A percentile compares a stretch with the other conserved stretches of the same genome.
These are phyloP conservation scores for Penicillium roqueforti DNA, from an alignment of 495 filamentous ascomycete genomes.

Conservation along the genomic window DNA sequence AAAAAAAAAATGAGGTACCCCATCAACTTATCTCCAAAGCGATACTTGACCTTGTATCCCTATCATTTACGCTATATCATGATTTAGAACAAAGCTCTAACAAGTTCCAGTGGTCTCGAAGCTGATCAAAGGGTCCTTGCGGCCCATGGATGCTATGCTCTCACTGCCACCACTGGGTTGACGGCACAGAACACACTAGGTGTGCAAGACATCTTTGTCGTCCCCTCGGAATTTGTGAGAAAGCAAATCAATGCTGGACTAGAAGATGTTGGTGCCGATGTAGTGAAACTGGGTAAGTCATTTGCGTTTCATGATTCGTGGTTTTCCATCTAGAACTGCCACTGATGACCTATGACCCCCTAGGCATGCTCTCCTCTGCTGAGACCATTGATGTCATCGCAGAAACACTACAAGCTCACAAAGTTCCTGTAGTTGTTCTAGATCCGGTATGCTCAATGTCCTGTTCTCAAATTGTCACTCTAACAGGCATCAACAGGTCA, in stretches of 20 bases:
- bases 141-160: slow-evolving; percentile 87
- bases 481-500: slow-evolving; percentile 57
- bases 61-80: neutral
- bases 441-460: slow-evolving; percentile 63
- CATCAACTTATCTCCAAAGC: neutral
- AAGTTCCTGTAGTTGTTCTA: slow-evolving; percentile 62
- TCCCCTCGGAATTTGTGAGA: slow-evolving; percentile 71
- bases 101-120: slow-evolving; percentile 71
- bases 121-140: slow-evolving; percentile 95
- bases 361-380: slow-evolving; percentile 87
- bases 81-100: neutral
- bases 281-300: slow-evolving; percentile 79
- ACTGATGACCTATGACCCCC: slow-evolving; percentile 3
- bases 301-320: neutral
- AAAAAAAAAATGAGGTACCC: neutral
- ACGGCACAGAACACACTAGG: slow-evolving; percentile 92
- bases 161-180: slow-evolving; percentile 92
- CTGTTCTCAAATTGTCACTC: neutral
- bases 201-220: slow-evolving; percentile 74
- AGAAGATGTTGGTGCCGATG: slow-evolving; percentile 79
- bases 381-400: slow-evolving; percentile 73
- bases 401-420: slow-evolving; percentile 56
- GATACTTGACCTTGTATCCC: neutral
- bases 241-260: slow-evolving; percentile 83
- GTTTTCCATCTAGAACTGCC: neutral